These are phyloP conservation scores for Aspergillus carbonarius DNA, from an alignment of 2,329 filamentous ascomycete species.

Conservation along the genomic window DNA sequence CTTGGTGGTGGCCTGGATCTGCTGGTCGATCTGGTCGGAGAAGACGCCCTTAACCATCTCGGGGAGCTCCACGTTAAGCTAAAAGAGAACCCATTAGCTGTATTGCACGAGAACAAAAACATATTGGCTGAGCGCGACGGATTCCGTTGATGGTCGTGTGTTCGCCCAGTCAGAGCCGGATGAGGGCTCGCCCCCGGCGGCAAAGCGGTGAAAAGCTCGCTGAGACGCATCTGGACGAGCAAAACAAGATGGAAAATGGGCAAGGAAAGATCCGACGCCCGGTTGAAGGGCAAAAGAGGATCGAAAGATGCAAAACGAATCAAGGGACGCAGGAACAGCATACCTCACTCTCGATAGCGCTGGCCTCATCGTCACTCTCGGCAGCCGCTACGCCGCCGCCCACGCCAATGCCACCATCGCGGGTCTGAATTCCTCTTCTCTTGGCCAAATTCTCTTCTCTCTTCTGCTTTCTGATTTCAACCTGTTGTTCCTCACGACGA, in stretches of 20 bases:
- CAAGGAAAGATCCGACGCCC: neutral
- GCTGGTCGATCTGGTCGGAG: conserved; percentile 95
- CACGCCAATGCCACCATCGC: conserved; percentile 62
- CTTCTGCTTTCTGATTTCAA: conserved; percentile 98
- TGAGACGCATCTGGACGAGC: conserved; percentile 21
- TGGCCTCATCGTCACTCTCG: conserved; percentile 96
- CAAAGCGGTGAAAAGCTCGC: conserved; percentile 35
- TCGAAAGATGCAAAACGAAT: conserved; percentile 13
- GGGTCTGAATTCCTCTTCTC: conserved; percentile 85
- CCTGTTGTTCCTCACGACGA: conserved; percentile 97
- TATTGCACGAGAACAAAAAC: conserved; percentile 1
- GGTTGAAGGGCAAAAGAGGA: neutral
- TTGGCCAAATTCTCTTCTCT: conserved; percentile 98
- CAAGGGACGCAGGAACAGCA: conserved; percentile 36
- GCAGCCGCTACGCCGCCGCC: conserved; percentile 66
- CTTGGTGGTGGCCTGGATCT: conserved; percentile 96
- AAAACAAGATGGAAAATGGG: conserved; percentile 23
- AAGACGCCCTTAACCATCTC: conserved; percentile 98
- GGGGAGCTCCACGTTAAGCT: conserved; percentile 97
- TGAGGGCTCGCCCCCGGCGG: neutral
- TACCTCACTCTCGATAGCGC: conserved; percentile 95
- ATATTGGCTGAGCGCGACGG: neutral
- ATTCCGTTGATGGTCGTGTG: conserved; percentile 1
- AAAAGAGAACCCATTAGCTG: conserved; percentile 25
- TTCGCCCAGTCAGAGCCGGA: neutral